These are phyloP conservation scores for Populus hybrid DNA, from an alignment of 441 rosid species.

Conservation along the genomic window DNA sequence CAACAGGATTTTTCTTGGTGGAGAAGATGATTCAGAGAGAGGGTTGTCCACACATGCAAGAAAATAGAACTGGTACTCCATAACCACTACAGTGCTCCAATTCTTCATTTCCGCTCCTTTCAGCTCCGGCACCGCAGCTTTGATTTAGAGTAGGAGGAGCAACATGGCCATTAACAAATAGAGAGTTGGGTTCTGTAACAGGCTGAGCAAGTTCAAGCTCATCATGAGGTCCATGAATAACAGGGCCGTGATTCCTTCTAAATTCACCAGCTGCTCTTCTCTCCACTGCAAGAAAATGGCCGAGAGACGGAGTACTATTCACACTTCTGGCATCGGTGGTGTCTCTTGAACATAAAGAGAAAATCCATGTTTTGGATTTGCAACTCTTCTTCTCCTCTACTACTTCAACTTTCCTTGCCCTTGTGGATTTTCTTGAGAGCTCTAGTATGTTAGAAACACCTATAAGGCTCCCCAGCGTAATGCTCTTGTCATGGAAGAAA, in stretches of 20 bases:
- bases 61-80: slow-evolving; percentile 31
- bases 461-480: slow-evolving; percentile 76
- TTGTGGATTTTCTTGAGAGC: slow-evolving; percentile 59
- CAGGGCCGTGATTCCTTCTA: slow-evolving; percentile 30
- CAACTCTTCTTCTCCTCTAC: slow-evolving; percentile 22
- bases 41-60: slow-evolving; percentile 40
- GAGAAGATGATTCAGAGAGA: slow-evolving; percentile 3
- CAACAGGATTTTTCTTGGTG: neutral
- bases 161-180: slow-evolving; percentile 42
- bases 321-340: slow-evolving; percentile 34
- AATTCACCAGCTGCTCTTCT: slow-evolving; percentile 31
- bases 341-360: slow-evolving; percentile 53
- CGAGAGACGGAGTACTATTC: slow-evolving; percentile 43
- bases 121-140: slow-evolving; percentile 15
- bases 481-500: slow-evolving; percentile 77
- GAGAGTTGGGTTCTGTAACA: slow-evolving; percentile 31
- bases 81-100: slow-evolving; percentile 13
- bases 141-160: slow-evolving; percentile 42
- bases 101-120: slow-evolving; percentile 16
- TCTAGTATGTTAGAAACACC: slow-evolving; percentile 70
- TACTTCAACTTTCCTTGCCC: slow-evolving; percentile 40
- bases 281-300: slow-evolving; percentile 52
- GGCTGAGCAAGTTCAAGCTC: slow-evolving; percentile 33
- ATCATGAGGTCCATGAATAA: slow-evolving; percentile 30
- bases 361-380: slow-evolving; percentile 43